Evolutionary conservation across 2,329 filamentous ascomycete genomes (phyloP).

Genomic region (Escovopsis weberi): DNA sequence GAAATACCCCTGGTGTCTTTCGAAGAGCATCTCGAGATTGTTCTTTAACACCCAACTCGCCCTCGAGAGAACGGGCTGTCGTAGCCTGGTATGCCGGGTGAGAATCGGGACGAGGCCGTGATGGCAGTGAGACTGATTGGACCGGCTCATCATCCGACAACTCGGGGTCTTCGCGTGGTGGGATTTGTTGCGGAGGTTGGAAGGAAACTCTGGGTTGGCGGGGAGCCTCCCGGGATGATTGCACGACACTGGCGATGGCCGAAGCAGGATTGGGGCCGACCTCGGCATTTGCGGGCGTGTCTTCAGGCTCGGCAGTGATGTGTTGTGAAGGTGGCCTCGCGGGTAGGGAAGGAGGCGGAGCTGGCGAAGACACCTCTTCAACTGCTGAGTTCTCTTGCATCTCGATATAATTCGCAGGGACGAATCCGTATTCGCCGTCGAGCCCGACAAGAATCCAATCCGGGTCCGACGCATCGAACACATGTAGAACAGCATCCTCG

Average conservation of each 20-base stretch:
- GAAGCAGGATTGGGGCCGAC: conserved; percentile 37
- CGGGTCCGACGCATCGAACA: conserved; percentile 82
- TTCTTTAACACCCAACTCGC: conserved; percentile 17
- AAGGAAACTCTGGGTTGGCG: conserved; percentile 12
- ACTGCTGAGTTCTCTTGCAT: conserved; percentile 35
- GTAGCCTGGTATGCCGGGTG: conserved; percentile 1
- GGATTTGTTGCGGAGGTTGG: conserved; percentile 13
- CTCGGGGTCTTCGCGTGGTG: conserved; percentile 13
- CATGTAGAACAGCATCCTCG: conserved; percentile 68
- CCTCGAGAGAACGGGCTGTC: conserved; percentile 14
- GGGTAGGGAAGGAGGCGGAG: conserved; percentile 29
- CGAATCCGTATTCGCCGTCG: conserved; percentile 81
- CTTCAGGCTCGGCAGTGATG: conserved; percentile 10
- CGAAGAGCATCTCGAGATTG: conserved; percentile 26
- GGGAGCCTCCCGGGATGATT: conserved; percentile 27
- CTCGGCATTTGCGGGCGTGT: conserved; percentile 24
- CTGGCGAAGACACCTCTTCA: conserved; percentile 21
- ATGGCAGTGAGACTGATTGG: conserved; percentile 25
- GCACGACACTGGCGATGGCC: conserved; percentile 42
- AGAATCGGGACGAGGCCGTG: conserved; percentile 15
- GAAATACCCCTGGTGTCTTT: conserved; percentile 62
- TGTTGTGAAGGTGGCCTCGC: conserved; percentile 24
- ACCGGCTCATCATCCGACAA: conserved; percentile 17
- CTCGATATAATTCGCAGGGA: conserved; percentile 92
- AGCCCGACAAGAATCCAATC: conserved; percentile 92